Evolutionary conservation across 495 filamentous ascomycete genomes (phyloP).

Genomic region (Trichoderma orchidacearum): DNA sequence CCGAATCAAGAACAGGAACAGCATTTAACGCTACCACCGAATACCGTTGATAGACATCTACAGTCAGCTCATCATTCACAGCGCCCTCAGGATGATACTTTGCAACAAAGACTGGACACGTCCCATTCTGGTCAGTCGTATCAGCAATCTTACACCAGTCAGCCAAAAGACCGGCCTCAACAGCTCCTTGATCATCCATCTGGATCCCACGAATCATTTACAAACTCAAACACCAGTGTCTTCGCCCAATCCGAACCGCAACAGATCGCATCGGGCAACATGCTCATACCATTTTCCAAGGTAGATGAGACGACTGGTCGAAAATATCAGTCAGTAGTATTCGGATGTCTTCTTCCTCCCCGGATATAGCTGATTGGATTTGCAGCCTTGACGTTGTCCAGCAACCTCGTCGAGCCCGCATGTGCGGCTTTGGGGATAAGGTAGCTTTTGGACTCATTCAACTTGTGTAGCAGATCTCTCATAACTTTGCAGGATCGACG

Average conservation of each 20-base stretch:
- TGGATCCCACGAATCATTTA: neutral
- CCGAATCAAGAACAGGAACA: neutral
- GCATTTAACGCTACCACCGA: neutral
- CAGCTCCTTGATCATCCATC: neutral
- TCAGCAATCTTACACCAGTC: neutral
- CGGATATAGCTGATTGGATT: neutral
- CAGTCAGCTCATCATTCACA: neutral
- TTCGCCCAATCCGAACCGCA: neutral
- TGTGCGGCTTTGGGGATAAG: constrained; percentile 99
- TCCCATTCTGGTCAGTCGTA: neutral
- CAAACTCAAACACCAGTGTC: neutral
- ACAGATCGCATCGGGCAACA: neutral
- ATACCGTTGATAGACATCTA: neutral
- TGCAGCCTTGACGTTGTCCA: constrained; percentile 71
- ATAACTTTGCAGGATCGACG: constrained; percentile 58
- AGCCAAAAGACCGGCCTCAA: neutral
- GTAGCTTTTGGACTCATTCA: constrained; percentile 27
- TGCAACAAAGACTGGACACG: neutral
- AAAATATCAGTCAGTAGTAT: neutral
- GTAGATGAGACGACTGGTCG: neutral
- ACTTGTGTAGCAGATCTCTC: constrained; percentile 1
- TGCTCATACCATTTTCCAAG: neutral
- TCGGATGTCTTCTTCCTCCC: too few relatives aligned
- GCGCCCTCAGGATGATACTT: neutral
- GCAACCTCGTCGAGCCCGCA: constrained; percentile 85